A percentile compares a stretch with the other conserved stretches of the same genome.
Evolutionary conservation across 768 basidiomycete species (phyloP).

Genomic region (Coprinellus aureogranulatus): DNA sequence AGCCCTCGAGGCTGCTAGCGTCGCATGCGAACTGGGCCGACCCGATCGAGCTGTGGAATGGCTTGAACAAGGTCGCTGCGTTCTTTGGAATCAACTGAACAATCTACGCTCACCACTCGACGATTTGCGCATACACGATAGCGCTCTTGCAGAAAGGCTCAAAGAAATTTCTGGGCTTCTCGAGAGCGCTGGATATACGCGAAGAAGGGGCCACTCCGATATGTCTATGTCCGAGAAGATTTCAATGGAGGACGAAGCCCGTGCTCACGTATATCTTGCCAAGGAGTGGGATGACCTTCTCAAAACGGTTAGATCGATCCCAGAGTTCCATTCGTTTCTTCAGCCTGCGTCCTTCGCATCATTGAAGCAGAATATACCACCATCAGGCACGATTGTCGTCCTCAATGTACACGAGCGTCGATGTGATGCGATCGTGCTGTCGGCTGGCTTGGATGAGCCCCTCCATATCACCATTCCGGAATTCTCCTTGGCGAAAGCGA

Average conservation of each 20-base stretch:
- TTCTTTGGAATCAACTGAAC: slow-evolving; percentile 27
- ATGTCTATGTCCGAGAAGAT: slow-evolving; percentile 3
- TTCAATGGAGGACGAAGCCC: slow-evolving; percentile 14
- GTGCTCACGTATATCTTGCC: slow-evolving; percentile 14
- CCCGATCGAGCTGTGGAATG: slow-evolving; percentile 30
- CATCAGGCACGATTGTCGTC: slow-evolving; percentile 17
- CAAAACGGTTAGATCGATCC: slow-evolving; percentile 6
- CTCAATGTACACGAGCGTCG: slow-evolving; percentile 14
- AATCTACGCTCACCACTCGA: slow-evolving; percentile 23
- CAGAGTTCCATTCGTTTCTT: slow-evolving; percentile 22
- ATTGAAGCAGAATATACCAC: slow-evolving; percentile 6
- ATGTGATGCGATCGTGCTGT: slow-evolving; percentile 22
- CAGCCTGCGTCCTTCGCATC: slow-evolving; percentile 10
- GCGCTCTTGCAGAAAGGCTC: slow-evolving; percentile 12
- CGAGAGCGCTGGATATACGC: slow-evolving; percentile 5
- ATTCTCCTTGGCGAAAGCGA: slow-evolving; percentile 2
- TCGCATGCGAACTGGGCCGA: too few relatives aligned
- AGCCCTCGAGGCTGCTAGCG: too few relatives aligned
- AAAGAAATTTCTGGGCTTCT: slow-evolving; percentile 12
- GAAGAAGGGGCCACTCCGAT: not conserved
- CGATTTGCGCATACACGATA: slow-evolving; percentile 10
- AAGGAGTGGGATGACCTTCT: slow-evolving; percentile 18
- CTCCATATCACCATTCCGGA: slow-evolving; percentile 9
- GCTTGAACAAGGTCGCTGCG: slow-evolving; percentile 29
- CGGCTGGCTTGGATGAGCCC: not conserved